Evolutionary conservation across 331 rosid genomes (phyloP).

Genomic region (Spiraea crenata): DNA sequence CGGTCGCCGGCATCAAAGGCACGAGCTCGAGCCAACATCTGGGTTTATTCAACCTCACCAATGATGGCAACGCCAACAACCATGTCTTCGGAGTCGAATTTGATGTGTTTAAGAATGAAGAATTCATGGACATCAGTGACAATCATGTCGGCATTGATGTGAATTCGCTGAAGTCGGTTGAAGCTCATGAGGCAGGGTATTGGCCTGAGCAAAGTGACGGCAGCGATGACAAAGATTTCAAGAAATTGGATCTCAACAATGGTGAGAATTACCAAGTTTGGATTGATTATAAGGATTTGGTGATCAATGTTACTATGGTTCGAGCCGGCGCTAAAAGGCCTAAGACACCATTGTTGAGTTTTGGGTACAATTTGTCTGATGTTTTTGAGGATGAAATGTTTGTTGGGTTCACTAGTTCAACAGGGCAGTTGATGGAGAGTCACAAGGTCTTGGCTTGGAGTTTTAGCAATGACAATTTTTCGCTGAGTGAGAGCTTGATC

Average conservation of each 20-base stretch:
- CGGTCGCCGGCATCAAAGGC: conserved; percentile 51
- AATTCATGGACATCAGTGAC: conserved; percentile 53
- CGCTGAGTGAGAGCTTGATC: conserved; percentile 45
- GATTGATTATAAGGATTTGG: conserved; percentile 64
- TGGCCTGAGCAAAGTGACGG: conserved; percentile 39
- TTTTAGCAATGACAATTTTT: conserved; percentile 62
- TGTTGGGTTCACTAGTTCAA: conserved; percentile 77
- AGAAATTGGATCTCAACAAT: conserved; percentile 49
- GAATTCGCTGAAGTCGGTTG: conserved; percentile 54
- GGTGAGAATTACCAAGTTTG: conserved; percentile 84
- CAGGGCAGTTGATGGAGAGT: conserved; percentile 67
- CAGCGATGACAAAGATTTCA: conserved; percentile 26
- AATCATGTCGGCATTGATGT: conserved; percentile 82
- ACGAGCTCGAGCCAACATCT: conserved; percentile 55
- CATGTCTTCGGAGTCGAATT: conserved; percentile 79
- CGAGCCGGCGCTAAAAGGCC: conserved; percentile 57
- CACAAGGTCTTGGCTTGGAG: conserved; percentile 84
- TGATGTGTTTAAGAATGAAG: conserved; percentile 66
- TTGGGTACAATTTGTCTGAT: conserved; percentile 36
- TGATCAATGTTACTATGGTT: conserved; percentile 63
- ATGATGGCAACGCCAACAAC: conserved; percentile 38
- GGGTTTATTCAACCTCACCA: conserved; percentile 68
- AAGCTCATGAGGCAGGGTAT: conserved; percentile 49
- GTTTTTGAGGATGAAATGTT: conserved; percentile 75
- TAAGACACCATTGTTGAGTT: conserved; percentile 41